phyloP scores from a whole-genome alignment of 768 basidiomycete genomes.

The Tricholoma saponaceum region DNA sequence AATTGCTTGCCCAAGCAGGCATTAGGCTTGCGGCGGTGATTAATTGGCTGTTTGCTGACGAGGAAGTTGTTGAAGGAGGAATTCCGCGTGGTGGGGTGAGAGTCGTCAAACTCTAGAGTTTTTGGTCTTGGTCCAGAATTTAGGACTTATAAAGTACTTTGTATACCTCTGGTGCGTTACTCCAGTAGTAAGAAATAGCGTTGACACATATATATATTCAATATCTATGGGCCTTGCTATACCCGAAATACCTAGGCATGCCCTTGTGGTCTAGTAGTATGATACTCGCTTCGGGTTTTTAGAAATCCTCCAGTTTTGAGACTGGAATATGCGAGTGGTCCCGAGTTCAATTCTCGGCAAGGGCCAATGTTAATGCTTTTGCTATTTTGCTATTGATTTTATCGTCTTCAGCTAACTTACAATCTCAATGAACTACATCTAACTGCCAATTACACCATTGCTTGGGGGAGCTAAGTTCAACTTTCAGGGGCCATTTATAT shows the following conservation, averaged over 20 bases:
- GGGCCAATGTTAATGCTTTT: not conserved
- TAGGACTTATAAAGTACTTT: too few relatives aligned
- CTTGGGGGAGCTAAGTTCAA: too few relatives aligned
- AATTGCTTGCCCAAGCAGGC: constrained; percentile 78
- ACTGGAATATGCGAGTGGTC: not conserved
- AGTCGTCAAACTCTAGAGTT: not conserved
- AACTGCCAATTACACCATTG: too few relatives aligned
- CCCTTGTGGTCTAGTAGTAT: not conserved
- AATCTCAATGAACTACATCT: too few relatives aligned
- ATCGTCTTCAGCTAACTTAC: too few relatives aligned
- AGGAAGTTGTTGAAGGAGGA: constrained; percentile 9
- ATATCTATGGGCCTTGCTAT: not conserved
- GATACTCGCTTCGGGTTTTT: not conserved
- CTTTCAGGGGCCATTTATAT: too few relatives aligned
- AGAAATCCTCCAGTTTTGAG: not conserved
- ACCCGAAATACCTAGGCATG: not conserved
- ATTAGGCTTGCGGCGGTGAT: constrained; percentile 79
- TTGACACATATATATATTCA: not conserved
- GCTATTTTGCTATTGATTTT: too few relatives aligned
- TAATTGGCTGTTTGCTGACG: constrained; percentile 65
- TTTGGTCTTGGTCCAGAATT: too few relatives aligned
- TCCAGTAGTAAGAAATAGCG: too few relatives aligned
- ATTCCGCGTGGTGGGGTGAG: not conserved
- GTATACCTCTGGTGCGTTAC: too few relatives aligned
- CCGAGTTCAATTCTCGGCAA: not conserved